Evolutionary conservation across 805 yeast genomes (phyloP), one percentile per base, ranked within the genome.

Genomic region (Saccharomycopsis vini): DNA sequence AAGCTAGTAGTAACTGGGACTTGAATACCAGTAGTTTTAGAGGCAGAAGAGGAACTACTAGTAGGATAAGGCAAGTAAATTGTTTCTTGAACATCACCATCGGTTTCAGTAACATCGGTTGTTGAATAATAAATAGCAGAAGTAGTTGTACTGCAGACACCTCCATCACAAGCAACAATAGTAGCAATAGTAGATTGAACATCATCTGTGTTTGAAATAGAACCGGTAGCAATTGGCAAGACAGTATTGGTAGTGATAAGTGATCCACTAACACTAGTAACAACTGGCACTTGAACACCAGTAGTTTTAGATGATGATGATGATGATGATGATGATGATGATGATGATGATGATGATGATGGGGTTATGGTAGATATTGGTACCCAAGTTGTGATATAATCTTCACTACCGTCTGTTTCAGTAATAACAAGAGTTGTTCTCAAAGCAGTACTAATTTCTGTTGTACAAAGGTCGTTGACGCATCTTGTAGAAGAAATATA

Each of bases 301-400:
- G 42, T 35, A 21, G 33, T 32, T 20, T 26, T 21, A 23, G 21
- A 22, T 3, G 40, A 31, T 9, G 38, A 24, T 9, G 39, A 16
- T 15, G 43, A 24, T 24, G 40, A 18, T 3, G 40, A 31, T 9
- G 38, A 24, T 9, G 39, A 16, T 15, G 43, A 24, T 24, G 40
- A 18, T n/a, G n/a, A 26, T 26, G n/a, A 28, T 34, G n/a, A 34
- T 24, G 68, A 53, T 10, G 47, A 5, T 16, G 44, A 3, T 4
- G 44, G 36, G 19, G 38, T 28, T n/a, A n/a, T 12, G 28, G 46
- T 47, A 3, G 44, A 24, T 18, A 39, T 36, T 28, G 49, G 46
- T 19, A 48, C 41, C 49, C 49, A 48, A 16, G 51, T 48, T 6
- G 51, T 48, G 13, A 48, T 22, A 18, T 35, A 43, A n/a, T 20